phyloP scores from a whole-genome alignment of 2,329 filamentous ascomycete genomes.

The Fusarium goolgardi region DNA sequence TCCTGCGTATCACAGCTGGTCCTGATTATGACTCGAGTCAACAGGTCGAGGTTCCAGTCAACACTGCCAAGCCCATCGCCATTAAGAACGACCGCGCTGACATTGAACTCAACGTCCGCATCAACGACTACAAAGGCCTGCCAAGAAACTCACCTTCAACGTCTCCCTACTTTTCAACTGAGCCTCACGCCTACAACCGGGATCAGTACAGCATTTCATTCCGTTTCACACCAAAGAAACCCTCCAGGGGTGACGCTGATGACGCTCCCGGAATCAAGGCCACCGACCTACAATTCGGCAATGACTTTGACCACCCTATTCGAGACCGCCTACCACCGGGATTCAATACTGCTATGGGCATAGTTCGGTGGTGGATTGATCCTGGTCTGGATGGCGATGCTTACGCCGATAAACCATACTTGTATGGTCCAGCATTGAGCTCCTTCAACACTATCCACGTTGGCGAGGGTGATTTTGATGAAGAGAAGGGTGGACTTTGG shows the following conservation, averaged over 20 bases:
- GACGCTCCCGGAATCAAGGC: constrained; percentile 67
- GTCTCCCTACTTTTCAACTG: constrained; percentile 80
- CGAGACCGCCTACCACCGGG: constrained; percentile 86
- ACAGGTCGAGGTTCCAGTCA: constrained; percentile 82
- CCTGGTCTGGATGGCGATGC: constrained; percentile 91
- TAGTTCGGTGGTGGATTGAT: constrained; percentile 92
- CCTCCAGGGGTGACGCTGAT: constrained; percentile 24
- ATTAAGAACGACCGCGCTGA: constrained; percentile 74
- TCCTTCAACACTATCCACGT: constrained; percentile 82
- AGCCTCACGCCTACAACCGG: constrained; percentile 71
- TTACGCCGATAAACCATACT: constrained; percentile 84
- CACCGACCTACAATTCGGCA: constrained; percentile 86
- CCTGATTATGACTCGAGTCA: constrained; percentile 76
- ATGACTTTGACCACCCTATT: constrained; percentile 94
- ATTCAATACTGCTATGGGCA: constrained; percentile 83
- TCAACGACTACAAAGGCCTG: constrained; percentile 76
- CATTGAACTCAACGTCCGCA: constrained; percentile 77
- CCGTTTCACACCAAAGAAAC: constrained; percentile 76
- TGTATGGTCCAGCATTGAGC: constrained; percentile 85
- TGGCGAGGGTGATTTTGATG: constrained; percentile 64
- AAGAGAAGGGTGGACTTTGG: constrained; percentile 63
- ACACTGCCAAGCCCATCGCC: constrained; percentile 69
- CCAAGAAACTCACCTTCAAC: constrained; percentile 75
- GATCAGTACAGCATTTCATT: constrained; percentile 91
- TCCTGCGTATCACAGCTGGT: constrained; percentile 85